Percentiles rank a stretch among this genome's conserved stretches.
These are phyloP conservation scores for Penicillium odoratum DNA, from an alignment of 495 filamentous ascomycete species.

Conservation along the genomic window DNA sequence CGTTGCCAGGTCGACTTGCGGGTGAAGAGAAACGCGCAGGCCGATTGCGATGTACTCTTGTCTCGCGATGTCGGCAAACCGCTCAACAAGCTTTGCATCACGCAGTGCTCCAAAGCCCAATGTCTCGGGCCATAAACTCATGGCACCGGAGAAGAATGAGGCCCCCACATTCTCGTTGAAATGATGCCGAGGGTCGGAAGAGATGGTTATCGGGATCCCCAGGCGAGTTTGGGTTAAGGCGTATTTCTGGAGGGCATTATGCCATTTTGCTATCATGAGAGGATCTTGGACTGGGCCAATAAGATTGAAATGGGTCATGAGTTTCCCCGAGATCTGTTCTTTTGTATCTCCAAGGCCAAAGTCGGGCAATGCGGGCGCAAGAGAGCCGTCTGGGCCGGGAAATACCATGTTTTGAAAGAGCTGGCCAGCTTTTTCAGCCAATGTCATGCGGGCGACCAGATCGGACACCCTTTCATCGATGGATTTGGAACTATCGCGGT, in stretches of 20 bases:
- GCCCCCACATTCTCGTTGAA: conserved; percentile 1
- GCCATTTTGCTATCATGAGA: neutral
- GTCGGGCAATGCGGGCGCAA: neutral
- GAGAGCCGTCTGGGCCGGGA: neutral
- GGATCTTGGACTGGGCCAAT: neutral
- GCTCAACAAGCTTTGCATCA: neutral
- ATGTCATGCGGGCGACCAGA: neutral
- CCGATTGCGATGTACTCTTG: neutral
- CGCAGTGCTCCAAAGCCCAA: neutral
- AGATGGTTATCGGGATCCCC: neutral
- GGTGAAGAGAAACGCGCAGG: conserved; percentile 26
- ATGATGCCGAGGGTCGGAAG: neutral
- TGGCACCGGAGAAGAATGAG: neutral
- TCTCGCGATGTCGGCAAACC: neutral
- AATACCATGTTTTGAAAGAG: neutral
- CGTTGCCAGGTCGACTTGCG: conserved; percentile 37
- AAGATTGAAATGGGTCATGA: neutral
- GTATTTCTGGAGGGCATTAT: neutral
- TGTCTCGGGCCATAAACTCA: neutral
- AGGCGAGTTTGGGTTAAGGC: neutral
- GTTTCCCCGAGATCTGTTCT: neutral
- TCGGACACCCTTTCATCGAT: neutral
- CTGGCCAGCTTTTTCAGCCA: neutral
- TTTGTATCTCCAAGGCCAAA: neutral
- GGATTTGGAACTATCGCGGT: neutral